Percentiles rank a stretch among this genome's conserved stretches.
Conservation (phyloP, 1,284 basidiomycete genomes). For the Kwoniella shivajii region DNA sequence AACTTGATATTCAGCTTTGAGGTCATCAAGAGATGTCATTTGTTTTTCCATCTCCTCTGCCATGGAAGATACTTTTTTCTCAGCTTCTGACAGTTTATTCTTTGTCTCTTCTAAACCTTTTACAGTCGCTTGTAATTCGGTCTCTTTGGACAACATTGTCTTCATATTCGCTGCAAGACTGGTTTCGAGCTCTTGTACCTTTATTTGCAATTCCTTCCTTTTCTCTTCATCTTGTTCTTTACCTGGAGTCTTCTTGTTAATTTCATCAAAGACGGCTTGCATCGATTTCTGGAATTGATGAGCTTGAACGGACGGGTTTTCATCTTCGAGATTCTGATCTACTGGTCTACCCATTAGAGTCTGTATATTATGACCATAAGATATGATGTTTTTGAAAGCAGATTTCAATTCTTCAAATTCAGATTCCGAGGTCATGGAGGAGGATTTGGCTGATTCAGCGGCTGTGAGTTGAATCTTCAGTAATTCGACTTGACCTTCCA, state of each 20-base stretch:
- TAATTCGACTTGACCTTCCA: conserved; percentile 2
- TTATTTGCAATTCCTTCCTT: neutral
- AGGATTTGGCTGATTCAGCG: neutral
- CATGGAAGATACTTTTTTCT: neutral
- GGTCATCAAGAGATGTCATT: neutral
- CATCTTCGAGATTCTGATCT: neutral
- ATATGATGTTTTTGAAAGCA: neutral
- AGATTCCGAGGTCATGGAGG: neutral
- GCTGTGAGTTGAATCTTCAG: neutral
- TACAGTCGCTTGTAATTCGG: neutral
- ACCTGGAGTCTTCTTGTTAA: neutral
- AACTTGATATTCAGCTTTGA: neutral
- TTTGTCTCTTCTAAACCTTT: neutral
- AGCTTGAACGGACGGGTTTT: neutral
- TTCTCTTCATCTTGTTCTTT: neutral
- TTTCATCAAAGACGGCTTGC: neutral
- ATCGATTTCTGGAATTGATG: neutral
- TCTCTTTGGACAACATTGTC: neutral
- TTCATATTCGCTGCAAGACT: neutral
- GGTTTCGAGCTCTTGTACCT: neutral
- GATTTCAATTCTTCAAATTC: neutral
- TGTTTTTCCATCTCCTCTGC: neutral
- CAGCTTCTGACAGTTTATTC: neutral
- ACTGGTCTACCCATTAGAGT: neutral
- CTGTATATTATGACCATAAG: conserved; percentile 1